Conservation (phyloP, 2,329 filamentous ascomycete species). For the Pseudogymnoascus sp. region DNA sequence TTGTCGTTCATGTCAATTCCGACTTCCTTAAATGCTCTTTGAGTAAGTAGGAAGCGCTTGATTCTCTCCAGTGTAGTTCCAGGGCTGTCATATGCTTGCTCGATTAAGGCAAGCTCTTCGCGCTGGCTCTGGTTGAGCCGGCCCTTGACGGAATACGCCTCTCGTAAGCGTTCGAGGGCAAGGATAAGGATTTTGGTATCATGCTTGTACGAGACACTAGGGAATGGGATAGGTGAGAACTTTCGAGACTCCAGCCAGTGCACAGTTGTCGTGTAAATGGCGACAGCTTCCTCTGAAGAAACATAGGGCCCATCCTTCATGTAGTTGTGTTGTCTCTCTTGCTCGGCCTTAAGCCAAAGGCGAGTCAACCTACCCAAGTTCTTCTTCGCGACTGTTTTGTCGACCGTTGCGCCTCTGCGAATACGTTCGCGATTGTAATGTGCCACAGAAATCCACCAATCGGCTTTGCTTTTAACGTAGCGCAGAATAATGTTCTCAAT, state of each 20-base stretch:
- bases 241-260: slow-evolving; percentile 98
- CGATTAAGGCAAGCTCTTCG: slow-evolving; percentile 91
- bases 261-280: slow-evolving; percentile 97
- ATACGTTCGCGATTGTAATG: slow-evolving; percentile 99
- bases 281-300: slow-evolving; percentile 94
- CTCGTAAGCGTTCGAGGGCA: slow-evolving; percentile 82
- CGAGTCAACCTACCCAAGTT: slow-evolving; percentile 91
- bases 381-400: slow-evolving; percentile 99
- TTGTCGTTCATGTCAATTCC: slow-evolving; percentile 99
- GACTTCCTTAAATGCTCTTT: slow-evolving; percentile 97
- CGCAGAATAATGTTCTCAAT: slow-evolving; percentile 98
- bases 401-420: slow-evolving; percentile 88
- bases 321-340: slow-evolving; percentile 98
- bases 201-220: slow-evolving; percentile 97
- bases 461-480: slow-evolving; percentile 98
- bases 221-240: slow-evolving; percentile 97
- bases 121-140: slow-evolving; percentile 94
- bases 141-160: slow-evolving; percentile 96
- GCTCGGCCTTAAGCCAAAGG: slow-evolving; percentile 95
- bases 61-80: slow-evolving; percentile 93
- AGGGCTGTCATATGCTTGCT: slow-evolving; percentile 96
- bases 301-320: slow-evolving; percentile 99
- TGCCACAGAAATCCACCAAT: slow-evolving; percentile 99
- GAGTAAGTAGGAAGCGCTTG: slow-evolving; percentile 93
- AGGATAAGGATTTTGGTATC: slow-evolving; percentile 98